Conservation (phyloP, 345 rosid species). For the Arabis hirsuta region DNA sequence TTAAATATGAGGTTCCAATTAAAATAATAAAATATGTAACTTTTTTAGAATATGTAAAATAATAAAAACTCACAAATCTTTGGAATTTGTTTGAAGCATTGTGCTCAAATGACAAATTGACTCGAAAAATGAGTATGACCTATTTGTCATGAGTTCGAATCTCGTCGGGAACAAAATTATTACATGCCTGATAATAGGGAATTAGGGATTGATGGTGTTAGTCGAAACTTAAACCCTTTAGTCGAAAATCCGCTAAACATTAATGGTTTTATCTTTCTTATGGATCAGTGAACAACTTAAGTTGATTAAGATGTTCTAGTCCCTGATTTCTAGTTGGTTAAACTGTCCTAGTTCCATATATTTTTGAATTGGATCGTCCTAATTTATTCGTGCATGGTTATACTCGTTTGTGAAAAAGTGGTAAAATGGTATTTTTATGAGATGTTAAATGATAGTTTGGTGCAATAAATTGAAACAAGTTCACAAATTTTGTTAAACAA, state of each 20-base stretch:
- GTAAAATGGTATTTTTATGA: neutral
- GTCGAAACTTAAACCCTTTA: no score
- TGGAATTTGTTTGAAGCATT: neutral
- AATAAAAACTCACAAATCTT: neutral
- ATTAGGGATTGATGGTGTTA: no score
- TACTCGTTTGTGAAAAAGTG: no score
- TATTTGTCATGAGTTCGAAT: no score
- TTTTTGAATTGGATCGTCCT: neutral
- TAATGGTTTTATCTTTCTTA: no score
- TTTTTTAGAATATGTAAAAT: neutral
- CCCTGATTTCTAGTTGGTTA: neutral
- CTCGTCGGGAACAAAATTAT: no score
- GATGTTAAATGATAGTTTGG: neutral
- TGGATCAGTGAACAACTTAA: no score
- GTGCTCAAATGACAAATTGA: no score
- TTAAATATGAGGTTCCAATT: neutral
- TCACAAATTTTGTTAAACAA: neutral
- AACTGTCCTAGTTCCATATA: neutral
- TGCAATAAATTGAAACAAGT: slow-evolving; percentile 4
- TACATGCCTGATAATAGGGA: no score
- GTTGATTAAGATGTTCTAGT: no score
- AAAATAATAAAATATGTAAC: neutral
- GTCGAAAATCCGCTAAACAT: no score
- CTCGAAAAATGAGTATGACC: no score
- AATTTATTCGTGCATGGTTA: neutral